Percentiles rank a stretch among this genome's conserved stretches.
Evolutionary conservation across 164 flowering plant genomes (phyloP).

Genomic region (Sedum album): DNA sequence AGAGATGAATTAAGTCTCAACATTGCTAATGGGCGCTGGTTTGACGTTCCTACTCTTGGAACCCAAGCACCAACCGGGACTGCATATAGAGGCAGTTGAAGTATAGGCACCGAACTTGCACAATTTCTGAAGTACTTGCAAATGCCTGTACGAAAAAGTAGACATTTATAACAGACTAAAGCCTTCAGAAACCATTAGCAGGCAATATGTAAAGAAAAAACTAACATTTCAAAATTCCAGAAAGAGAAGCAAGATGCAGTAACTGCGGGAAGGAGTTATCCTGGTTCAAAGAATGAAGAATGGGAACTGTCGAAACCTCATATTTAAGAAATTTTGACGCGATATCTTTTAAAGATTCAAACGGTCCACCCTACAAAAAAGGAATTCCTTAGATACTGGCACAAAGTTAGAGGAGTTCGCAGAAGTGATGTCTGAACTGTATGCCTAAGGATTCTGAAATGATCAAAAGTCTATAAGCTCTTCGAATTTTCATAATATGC

Average conservation of each 20-base stretch:
- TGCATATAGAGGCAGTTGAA: conserved; percentile 46
- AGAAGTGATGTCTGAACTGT: neutral
- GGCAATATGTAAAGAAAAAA: neutral
- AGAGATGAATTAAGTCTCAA: conserved; percentile 76
- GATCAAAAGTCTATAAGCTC: neutral
- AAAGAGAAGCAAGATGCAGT: conserved; percentile 81
- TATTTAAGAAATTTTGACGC: conserved; percentile 67
- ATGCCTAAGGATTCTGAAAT: neutral
- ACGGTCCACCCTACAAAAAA: conserved; percentile 71
- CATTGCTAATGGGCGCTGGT: conserved; percentile 58
- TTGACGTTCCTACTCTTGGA: conserved; percentile 70
- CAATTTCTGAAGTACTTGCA: conserved; percentile 70
- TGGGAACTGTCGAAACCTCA: conserved; percentile 69
- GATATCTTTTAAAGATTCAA: conserved; percentile 71
- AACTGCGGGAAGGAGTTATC: conserved; percentile 83
- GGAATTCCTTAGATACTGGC: neutral
- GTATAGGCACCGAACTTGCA: conserved; percentile 42
- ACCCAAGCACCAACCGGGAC: conserved; percentile 89
- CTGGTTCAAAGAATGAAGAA: conserved; percentile 53
- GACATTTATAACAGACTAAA: neutral
- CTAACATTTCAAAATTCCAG: conserved; percentile 86
- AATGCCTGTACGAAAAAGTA: conserved; percentile 42
- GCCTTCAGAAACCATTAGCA: neutral
- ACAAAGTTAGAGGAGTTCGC: neutral
- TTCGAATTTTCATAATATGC: neutral